Evolutionary conservation across 129 eudicot genomes (phyloP).

Genomic region (Heracleum sosnowskyi): DNA sequence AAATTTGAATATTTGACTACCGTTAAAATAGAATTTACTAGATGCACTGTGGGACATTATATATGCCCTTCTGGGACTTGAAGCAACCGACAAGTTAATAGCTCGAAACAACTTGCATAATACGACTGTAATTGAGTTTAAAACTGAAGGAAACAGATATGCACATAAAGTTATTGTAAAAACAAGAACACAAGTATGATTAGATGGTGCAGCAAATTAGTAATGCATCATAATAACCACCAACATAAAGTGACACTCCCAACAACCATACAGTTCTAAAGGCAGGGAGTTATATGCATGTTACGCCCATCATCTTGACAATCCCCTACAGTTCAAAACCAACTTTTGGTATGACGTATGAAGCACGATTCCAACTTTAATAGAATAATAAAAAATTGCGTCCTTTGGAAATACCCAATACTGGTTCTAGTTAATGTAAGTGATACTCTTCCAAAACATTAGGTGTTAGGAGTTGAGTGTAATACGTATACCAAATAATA

Average conservation of each 20-base stretch:
- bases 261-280: neutral
- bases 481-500: neutral
- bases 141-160: neutral
- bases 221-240: neutral
- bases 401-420: neutral
- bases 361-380: neutral
- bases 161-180: neutral
- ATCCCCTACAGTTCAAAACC: neutral
- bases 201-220: neutral
- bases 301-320: neutral
- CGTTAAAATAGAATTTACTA: neutral
- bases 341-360: neutral
- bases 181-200: neutral
- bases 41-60: neutral
- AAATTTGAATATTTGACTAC: neutral
- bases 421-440: neutral
- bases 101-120: neutral
- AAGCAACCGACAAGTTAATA: neutral
- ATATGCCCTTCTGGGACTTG: neutral
- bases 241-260: neutral
- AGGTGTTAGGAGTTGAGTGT: neutral
- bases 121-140: neutral
- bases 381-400: neutral
- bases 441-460: neutral
- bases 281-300: neutral